Conservation (phyloP, 2,329 filamentous ascomycete genomes). For the Apiospora arundinis region DNA sequence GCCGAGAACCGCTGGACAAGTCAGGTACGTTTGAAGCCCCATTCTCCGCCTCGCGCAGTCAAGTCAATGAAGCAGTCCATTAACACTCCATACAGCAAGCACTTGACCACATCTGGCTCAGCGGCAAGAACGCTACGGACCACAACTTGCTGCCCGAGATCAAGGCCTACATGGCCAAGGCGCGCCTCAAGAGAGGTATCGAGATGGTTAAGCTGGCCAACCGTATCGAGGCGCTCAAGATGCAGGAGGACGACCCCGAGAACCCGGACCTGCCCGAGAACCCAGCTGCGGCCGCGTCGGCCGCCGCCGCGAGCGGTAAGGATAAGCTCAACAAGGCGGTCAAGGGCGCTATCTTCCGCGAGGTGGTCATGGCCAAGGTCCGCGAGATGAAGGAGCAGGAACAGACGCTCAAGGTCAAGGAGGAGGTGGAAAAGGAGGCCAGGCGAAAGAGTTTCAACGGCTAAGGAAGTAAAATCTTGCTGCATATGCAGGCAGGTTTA, state of each 20-base stretch:
- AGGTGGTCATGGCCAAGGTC: slow-evolving; percentile 93
- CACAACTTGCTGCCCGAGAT: slow-evolving; percentile 98
- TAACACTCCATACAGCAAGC: slow-evolving; percentile 63
- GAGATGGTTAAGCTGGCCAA: slow-evolving; percentile 96
- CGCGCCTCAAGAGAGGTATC: slow-evolving; percentile 89
- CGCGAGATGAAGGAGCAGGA: slow-evolving; percentile 89
- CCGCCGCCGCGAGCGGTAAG: slow-evolving; percentile 40
- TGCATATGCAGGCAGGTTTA: neutral
- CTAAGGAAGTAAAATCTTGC: slow-evolving; percentile 22
- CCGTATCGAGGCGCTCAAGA: slow-evolving; percentile 91
- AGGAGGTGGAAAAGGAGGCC: slow-evolving; percentile 60
- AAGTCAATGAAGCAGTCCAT: no score
- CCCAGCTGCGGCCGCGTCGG: slow-evolving; percentile 59
- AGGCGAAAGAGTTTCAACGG: slow-evolving; percentile 43
- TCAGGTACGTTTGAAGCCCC: slow-evolving; percentile 67
- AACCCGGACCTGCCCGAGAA: slow-evolving; percentile 76
- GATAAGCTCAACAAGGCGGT: slow-evolving; percentile 50
- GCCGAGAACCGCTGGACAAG: slow-evolving; percentile 80
- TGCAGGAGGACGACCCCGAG: slow-evolving; percentile 84
- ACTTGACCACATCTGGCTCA: slow-evolving; percentile 85
- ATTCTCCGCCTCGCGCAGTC: no score
- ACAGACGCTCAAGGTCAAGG: slow-evolving; percentile 71
- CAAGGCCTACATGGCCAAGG: slow-evolving; percentile 89
- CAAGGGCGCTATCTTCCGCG: slow-evolving; percentile 82
- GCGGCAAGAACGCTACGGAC: slow-evolving; percentile 87